These are phyloP conservation scores for Mycena metata DNA, from an alignment of 768 basidiomycete species.

Conservation along the genomic window DNA sequence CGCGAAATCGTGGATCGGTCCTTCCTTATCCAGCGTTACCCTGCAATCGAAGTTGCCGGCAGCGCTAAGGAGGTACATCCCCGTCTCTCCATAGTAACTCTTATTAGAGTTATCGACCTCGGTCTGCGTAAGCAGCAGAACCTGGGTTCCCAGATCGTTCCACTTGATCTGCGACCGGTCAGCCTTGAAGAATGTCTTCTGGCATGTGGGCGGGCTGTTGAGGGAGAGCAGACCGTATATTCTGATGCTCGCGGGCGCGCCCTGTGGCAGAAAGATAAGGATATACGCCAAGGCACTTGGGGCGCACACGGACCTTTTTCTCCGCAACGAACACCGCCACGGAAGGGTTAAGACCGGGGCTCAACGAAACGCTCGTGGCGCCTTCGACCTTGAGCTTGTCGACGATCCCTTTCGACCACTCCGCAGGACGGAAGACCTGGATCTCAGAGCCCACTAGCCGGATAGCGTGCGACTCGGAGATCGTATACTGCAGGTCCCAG, in stretches of 20 bases:
- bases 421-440: constrained; percentile 85
- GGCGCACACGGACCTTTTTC: constrained; percentile 76
- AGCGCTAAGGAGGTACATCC: constrained; percentile 91
- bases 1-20: constrained; percentile 94
- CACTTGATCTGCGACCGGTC: constrained; percentile 95
- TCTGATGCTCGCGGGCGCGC: constrained; percentile 89
- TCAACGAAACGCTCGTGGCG: constrained; percentile 80
- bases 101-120: constrained; percentile 98
- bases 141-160: constrained; percentile 94
- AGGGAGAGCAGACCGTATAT: constrained; percentile 83
- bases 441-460: constrained; percentile 85
- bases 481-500: constrained; percentile 94
- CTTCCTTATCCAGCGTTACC: constrained; percentile 92
- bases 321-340: constrained; percentile 95
- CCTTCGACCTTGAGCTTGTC: constrained; percentile 90
- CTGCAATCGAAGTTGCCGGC: constrained; percentile 95
- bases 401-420: constrained; percentile 83
- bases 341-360: constrained; percentile 88
- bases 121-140: constrained; percentile 92
- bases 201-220: constrained; percentile 73
- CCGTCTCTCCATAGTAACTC: constrained; percentile 98
- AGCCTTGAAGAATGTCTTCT: constrained; percentile 96
- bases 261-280: constrained; percentile 58
- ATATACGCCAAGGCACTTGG: constrained; percentile 3
- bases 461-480: constrained; percentile 89